Evolutionary conservation across 1,139 yeast species (phyloP).

Genomic region (Arxiozyma bovina): DNA sequence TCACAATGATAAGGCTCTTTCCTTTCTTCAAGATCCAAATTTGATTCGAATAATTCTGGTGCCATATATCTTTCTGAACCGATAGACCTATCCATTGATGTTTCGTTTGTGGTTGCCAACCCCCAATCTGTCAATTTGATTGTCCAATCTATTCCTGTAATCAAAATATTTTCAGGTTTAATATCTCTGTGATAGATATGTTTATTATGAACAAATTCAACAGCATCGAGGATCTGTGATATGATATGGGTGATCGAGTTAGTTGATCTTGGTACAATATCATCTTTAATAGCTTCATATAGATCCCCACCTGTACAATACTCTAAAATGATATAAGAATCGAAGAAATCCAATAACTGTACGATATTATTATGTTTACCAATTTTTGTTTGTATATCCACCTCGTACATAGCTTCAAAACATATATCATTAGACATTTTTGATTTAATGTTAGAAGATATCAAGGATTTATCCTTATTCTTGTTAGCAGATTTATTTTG

Average conservation of each 20-base stretch:
- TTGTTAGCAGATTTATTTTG: constrained; percentile 8
- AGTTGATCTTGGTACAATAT: constrained; percentile 70
- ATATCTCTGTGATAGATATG: constrained; percentile 81
- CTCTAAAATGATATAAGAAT: constrained; percentile 72
- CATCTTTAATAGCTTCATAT: constrained; percentile 83
- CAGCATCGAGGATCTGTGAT: constrained; percentile 66
- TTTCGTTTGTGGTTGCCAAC: constrained; percentile 59
- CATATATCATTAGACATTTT: constrained; percentile 34
- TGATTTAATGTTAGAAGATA: constrained; percentile 28
- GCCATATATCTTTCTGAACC: constrained; percentile 98
- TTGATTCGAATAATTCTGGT: constrained; percentile 71
- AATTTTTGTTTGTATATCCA: constrained; percentile 59
- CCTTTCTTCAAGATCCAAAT: constrained; percentile 33
- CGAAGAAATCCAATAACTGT: constrained; percentile 64
- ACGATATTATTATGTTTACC: constrained; percentile 53
- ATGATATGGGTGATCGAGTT: constrained; percentile 68
- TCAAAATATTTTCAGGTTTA: constrained; percentile 81
- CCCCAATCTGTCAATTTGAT: constrained; percentile 91
- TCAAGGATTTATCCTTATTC: constrained; percentile 22
- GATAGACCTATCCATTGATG: constrained; percentile 74
- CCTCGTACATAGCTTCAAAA: constrained; percentile 72
- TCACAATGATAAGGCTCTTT: constrained; percentile 68
- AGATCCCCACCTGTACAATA: constrained; percentile 88
- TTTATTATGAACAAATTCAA: constrained; percentile 64
- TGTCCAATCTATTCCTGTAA: constrained; percentile 64